A percentile compares a stretch with the other conserved stretches of the same genome.
Conservation (phyloP, 2,329 filamentous ascomycete species). For the Escovopsis sp. region DNA sequence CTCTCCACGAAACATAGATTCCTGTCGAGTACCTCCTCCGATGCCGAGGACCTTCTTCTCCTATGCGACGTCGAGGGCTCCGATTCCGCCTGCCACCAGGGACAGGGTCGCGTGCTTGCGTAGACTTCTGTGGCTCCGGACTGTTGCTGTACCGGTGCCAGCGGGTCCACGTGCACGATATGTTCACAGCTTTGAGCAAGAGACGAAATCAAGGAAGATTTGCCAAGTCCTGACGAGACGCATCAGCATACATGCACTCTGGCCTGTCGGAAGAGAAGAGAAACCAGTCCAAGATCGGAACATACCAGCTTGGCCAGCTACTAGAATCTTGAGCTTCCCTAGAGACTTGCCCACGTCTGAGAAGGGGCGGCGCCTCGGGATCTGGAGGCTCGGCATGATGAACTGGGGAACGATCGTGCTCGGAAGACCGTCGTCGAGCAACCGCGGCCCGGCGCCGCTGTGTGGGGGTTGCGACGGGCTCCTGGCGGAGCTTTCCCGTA, state of each 20-base stretch:
- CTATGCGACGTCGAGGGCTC: conserved; percentile 41
- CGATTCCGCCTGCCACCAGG: conserved; percentile 75
- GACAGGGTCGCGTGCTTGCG: conserved; percentile 72
- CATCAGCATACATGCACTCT: not conserved
- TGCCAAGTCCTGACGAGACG: conserved; percentile 51
- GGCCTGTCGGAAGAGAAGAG: too few relatives aligned
- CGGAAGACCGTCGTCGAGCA: not conserved
- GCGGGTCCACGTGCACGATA: conserved; percentile 80
- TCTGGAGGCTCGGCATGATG: conserved; percentile 93
- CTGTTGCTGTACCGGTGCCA: conserved; percentile 19
- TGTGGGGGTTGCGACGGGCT: conserved; percentile 10
- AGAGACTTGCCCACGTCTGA: conserved; percentile 72
- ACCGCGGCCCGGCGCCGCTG: conserved; percentile 7
- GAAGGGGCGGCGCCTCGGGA: conserved; percentile 80
- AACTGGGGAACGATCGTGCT: conserved; percentile 47
- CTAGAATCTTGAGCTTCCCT: conserved; percentile 75
- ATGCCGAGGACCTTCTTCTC: conserved; percentile 46
- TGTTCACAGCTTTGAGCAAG: conserved; percentile 78
- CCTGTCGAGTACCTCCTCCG: conserved; percentile 68
- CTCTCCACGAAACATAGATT: conserved; percentile 93
- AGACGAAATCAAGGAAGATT: conserved; percentile 77
- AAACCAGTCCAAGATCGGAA: not conserved
- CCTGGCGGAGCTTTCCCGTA: conserved; percentile 11
- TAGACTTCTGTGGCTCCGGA: conserved; percentile 47
- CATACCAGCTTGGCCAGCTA: conserved; percentile 64